Evolutionary conservation across 2,329 filamentous ascomycete species (phyloP).

Genomic region (Ceratocystis alfenasii): DNA sequence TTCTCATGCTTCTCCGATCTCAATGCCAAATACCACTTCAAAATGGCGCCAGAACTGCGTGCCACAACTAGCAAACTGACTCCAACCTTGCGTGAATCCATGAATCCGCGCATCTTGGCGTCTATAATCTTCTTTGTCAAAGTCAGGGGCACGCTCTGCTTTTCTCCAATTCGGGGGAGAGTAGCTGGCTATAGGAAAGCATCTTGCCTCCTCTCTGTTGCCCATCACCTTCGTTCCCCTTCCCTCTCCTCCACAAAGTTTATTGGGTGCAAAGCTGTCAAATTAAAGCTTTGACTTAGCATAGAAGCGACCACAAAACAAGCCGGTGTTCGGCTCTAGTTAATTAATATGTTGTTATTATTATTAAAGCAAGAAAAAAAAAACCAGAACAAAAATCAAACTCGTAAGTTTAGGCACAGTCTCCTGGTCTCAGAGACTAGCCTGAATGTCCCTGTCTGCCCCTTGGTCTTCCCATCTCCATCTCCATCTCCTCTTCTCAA

Average conservation of each 20-base stretch:
- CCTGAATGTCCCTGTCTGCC: too few relatives aligned
- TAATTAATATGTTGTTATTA: too few relatives aligned
- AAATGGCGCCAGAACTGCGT: neutral
- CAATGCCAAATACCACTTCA: neutral
- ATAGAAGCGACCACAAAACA: neutral
- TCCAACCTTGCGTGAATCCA: neutral
- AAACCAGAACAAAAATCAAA: neutral
- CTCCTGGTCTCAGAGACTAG: too few relatives aligned
- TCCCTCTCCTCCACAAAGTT: neutral
- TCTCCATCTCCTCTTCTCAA: too few relatives aligned
- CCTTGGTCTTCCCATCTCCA: too few relatives aligned
- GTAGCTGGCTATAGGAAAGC: neutral
- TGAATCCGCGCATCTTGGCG: neutral
- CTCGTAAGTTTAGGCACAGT: too few relatives aligned
- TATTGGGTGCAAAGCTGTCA: neutral
- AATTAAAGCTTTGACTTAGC: conserved; percentile 3
- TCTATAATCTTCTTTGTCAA: neutral
- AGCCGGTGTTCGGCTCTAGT: neutral
- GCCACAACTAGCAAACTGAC: neutral
- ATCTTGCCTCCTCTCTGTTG: too few relatives aligned
- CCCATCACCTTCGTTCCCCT: neutral
- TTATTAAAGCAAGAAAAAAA: neutral
- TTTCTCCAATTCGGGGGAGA: neutral
- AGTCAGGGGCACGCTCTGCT: neutral
- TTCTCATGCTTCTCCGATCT: neutral